Base-by-base conservation (phyloP, 75 land plant genomes). In the Chamaecyparis obtusa region DNA sequence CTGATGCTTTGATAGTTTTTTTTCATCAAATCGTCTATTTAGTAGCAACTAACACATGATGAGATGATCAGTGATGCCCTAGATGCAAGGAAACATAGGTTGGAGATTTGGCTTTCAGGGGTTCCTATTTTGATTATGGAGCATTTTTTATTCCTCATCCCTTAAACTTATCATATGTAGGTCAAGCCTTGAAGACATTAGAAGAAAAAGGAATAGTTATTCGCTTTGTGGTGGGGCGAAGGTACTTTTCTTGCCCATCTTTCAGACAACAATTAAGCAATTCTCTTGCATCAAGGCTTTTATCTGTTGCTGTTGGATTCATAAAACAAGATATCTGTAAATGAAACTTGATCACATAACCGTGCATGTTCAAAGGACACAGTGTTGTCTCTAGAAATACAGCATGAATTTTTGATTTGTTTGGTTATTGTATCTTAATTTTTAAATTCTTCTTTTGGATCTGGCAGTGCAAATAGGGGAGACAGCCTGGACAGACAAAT, bases 141-240 rank as follows among this genome's bases (percentile, higher is more conserved):
- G 19, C 17, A 84, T 48, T 60, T 57, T 60, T 5, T 60, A 21
- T 17, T 84, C 17, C 21, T 32, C 57, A 32, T 85, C 37, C 32
- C 8, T 35, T 76, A 49, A 27, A 85, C 24, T 57, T 57, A 10
- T 57, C 16, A 24, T 14, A 86, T 89, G 87, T 81, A 96, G 98
- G 94, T 92, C 92, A 91, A 87, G 93, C 96, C 21, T 86, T 95
- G 56, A 90, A 44, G 85, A 94, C 92, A 82, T 94, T 96, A 44
- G 96, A 95, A 90, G 95, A 92, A 64, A 93, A 89, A 80, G 98
- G 98, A 75, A 90, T 96, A 24, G 84, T 95, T 83, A 88, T 96
- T 39, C 98, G 96, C 2, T 96, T 96, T 92, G 95, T 96, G 76
- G 92, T 96, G 87, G 98, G 98, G 87, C 92, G 98, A 88, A 96